A percentile compares a stretch with the other conserved stretches of the same genome.
These are phyloP conservation scores for Thielaviopsis euricoi DNA, from an alignment of 2,329 filamentous ascomycete species.

Conservation along the genomic window DNA sequence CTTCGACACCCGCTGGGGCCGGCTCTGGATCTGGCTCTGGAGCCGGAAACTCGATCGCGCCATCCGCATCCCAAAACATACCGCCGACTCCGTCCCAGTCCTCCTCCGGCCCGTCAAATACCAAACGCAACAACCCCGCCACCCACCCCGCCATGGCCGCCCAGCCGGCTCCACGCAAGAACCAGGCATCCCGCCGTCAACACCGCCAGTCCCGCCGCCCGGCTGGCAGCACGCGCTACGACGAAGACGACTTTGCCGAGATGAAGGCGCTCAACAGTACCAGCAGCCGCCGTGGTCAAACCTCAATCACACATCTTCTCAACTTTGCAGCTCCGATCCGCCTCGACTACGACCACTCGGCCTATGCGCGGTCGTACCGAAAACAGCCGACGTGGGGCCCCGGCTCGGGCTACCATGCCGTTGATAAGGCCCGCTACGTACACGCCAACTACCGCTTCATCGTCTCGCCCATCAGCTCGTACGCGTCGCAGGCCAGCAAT, in stretches of 20 bases:
- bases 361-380: constrained; percentile 40
- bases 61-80: no score
- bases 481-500: constrained; percentile 64
- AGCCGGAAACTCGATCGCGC: no score
- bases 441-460: constrained; percentile 98
- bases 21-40: no score
- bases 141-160: constrained; percentile 7
- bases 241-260: constrained; percentile 80
- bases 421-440: constrained; percentile 78
- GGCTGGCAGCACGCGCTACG: constrained; percentile 28
- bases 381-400: constrained; percentile 68
- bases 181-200: constrained; percentile 61
- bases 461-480: constrained; percentile 66
- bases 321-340: constrained; percentile 72
- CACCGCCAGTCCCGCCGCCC: constrained; percentile 65
- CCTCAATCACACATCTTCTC: constrained; percentile 91
- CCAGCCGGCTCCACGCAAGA: constrained; percentile 47
- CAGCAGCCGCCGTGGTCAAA: constrained; percentile 71
- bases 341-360: constrained; percentile 35
- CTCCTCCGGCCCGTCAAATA: no score
- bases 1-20: no score
- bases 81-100: no score
- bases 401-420: constrained; percentile 76
- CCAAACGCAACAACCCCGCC: no score
- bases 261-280: constrained; percentile 42